These are phyloP conservation scores for Pseudogymnoascus sp. DNA, from an alignment of 2,329 filamentous ascomycete genomes.

Conservation along the genomic window DNA sequence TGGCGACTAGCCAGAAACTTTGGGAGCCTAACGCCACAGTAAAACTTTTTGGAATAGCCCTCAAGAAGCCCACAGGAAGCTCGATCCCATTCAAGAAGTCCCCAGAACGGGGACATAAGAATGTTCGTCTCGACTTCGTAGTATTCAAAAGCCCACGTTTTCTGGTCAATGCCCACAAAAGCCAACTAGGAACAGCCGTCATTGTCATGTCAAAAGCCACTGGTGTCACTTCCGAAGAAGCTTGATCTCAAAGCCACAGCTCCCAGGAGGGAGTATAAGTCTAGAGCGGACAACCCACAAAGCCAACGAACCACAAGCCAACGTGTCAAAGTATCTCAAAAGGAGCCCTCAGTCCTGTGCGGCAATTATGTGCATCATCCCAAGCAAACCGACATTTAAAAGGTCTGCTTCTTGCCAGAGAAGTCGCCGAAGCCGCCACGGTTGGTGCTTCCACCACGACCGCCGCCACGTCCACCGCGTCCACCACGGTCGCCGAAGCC, in stretches of 20 bases:
- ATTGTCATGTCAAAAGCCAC: constrained; percentile 23
- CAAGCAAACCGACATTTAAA: constrained; percentile 20
- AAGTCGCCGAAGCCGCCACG: constrained; percentile 51
- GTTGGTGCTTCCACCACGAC: constrained; percentile 34
- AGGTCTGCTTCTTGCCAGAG: constrained; percentile 46
- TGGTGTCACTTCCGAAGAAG: constrained; percentile 15
- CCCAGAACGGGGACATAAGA: constrained; percentile 18
- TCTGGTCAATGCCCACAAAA: constrained; percentile 20
- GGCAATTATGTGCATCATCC: constrained; percentile 14
- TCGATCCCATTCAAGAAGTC: constrained; percentile 26
- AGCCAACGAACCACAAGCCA: constrained; percentile 28
- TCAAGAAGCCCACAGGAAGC: constrained; percentile 26
- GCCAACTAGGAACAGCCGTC: constrained; percentile 18
- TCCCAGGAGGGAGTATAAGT: constrained; percentile 26
- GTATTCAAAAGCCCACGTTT: constrained; percentile 26
- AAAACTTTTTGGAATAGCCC: constrained; percentile 17
- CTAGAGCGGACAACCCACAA: constrained; percentile 32
- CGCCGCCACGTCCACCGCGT: constrained; percentile 28
- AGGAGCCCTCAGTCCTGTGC: constrained; percentile 18
- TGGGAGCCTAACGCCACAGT: constrained; percentile 5
- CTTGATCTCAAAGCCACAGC: constrained; percentile 29
- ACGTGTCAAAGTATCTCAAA: constrained; percentile 13
- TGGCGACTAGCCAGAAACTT: constrained; percentile 8
- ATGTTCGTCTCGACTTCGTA: constrained; percentile 27
- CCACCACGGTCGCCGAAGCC: constrained; percentile 26